Base-by-base conservation (phyloP, 805 yeast species). In the Kazachstania taianensis region DNA sequence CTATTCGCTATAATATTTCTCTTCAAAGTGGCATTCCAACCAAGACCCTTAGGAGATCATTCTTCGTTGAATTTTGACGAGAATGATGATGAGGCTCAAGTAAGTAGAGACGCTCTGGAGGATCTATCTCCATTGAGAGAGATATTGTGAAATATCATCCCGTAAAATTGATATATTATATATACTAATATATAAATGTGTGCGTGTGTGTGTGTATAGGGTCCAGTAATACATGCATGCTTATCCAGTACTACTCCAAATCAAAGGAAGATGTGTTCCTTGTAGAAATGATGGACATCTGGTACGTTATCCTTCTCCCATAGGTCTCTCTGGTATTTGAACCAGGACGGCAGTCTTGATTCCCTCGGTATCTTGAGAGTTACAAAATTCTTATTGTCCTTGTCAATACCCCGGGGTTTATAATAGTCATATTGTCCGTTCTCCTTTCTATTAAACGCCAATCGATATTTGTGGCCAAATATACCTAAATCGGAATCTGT, bases 11-110 rank as follows among this genome's bases (percentile, higher is more conserved):
- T 82, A 2, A 69, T 75, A 7, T 92, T 92, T 62, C 64, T 89
- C 49, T 56, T 82, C 36, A 86, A 87, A 58, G 87, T 86, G 45
- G 63, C 89, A 32, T 66, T 89, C 44, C 80, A 77, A 52, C 95
- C 95, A n/a, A 68, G 94, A 43, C 71, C 81, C 38, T 62, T 84
- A 28, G 94, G 94, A 5, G 94, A 82, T 50, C 94, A 84, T 52
- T 67, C 79, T 20, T 83, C 70, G 43, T 54, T 77, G 44, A 65
- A 71, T 35, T 72, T 62, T 36, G 66, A 53, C 22, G 25, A 22
- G 4, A 22, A 22, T n/a, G 50, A 43, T 20, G 34, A 42, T 10
- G 36, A 37, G 8, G 26, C 38, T 7, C 22, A 25, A 22, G 38
- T 36, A 20, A 23, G 20, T 28, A 35, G 35, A 18, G 38, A 38